Base-by-base conservation (phyloP, 2,329 filamentous ascomycete species). In the Colletotrichum gigasporum region DNA sequence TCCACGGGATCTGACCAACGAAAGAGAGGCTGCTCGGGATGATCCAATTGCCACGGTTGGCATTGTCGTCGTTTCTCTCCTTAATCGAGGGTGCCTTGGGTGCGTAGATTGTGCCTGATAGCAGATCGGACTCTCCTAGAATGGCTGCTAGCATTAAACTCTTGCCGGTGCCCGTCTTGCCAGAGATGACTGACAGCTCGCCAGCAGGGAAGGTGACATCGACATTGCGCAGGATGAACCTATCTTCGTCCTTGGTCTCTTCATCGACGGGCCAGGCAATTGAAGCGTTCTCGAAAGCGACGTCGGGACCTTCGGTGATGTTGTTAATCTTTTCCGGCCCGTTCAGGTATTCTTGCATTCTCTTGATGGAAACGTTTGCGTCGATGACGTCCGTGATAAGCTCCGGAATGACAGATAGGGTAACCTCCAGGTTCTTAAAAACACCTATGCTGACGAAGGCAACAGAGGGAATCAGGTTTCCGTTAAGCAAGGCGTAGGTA, bases 1-100 rank as follows among this genome's bases (percentile, higher is more conserved):
- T 92, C 92, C 92, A 96, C 0, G 92, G 92, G 7, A 91, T 93
- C 72, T 94, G 91, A 1, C 90, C 87, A 32, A 94, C 90, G 69
- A 90, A 95, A 0, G 92, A 92, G 48, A 94, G 84, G 2, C 90
- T 85, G 3, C 85, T 84, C 7, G 89, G 84, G 14, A 93, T 83
- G 44, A 91, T 88, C 91, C 91, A 94, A 68, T 92, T 85, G 30
- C 76, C 81, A 45, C 73, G 79, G 48, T 86, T 90, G 2, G 91
- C 91, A 66, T 88, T 85, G 54, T 78, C 73, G 69, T 92, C 90
- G 66, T 85, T 84, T 35, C 90, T 83, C 26, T 90, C 83, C 4
- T 79, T 71, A 20, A 57, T 34, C 5, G 65, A 20, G 0, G 85
- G 76, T 0, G 80, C 68, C 1, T 85, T 84, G 1, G 87, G 87